A percentile compares a stretch with the other conserved stretches of the same genome.
phyloP scores from a whole-genome alignment of 129 eudicot species.

The Rutidosis leptorrhynchoides region DNA sequence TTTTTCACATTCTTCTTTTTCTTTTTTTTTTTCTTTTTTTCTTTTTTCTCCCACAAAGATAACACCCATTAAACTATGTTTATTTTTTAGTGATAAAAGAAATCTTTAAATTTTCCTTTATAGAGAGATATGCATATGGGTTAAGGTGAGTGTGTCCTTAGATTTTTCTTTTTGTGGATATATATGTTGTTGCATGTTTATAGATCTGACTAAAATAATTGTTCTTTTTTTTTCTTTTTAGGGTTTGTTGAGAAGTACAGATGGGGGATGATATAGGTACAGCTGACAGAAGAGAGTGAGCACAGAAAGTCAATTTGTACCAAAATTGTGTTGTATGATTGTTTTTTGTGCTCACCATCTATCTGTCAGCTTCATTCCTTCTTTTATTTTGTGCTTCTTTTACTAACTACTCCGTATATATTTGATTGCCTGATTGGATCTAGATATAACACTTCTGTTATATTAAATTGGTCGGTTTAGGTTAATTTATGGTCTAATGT shows the following conservation, averaged over 20 bases:
- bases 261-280: slow-evolving; percentile 20
- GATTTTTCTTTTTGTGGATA: slow-evolving; percentile 17
- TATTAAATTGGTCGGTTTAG: not conserved
- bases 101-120: not conserved
- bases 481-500: no score
- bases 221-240: slow-evolving; percentile 3
- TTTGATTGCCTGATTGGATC: not conserved
- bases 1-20: slow-evolving; percentile 14
- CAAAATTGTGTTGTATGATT: slow-evolving; percentile 26
- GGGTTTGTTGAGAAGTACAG: slow-evolving; percentile 15
- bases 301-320: slow-evolving; percentile 42
- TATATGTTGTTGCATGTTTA: slow-evolving; percentile 28
- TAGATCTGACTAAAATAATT: slow-evolving; percentile 27
- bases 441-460: not conserved
- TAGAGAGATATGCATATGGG: not conserved
- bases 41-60: not conserved
- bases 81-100: not conserved
- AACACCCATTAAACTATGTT: not conserved
- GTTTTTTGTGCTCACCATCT: slow-evolving; percentile 52
- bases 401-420: not conserved
- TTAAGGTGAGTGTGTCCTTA: not conserved
- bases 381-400: slow-evolving; percentile 6
- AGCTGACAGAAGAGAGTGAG: slow-evolving; percentile 59
- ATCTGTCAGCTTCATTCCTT: slow-evolving; percentile 32
- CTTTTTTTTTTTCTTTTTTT: not conserved